Evolutionary conservation across 2,329 filamentous ascomycete species (phyloP), one percentile per base, ranked within the genome.

Genomic region (Claviceps capensis): DNA sequence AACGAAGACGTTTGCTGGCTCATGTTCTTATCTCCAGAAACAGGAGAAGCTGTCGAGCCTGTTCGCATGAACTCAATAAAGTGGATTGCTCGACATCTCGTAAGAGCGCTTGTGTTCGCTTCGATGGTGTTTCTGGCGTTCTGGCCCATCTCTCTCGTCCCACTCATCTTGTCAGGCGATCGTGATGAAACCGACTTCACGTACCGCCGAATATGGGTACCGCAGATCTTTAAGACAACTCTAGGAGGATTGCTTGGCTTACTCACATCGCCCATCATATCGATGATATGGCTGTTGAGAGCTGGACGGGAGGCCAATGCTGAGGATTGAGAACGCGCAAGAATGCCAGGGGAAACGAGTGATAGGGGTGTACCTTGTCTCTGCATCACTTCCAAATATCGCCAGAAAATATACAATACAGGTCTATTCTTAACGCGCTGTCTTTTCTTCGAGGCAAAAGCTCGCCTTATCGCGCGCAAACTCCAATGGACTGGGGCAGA

Each of bases 161-260:
- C 74, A 23, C 57, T 78, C 54, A 67, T 64, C 2, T 52, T 65
- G 0, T 52, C 69, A 0, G 74, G 74, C 4, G 58, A 55, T 17
- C 62, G 54, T 41, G 52, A 59, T 14, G 66, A 63, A 8, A 63
- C 66, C 41, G 76, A 78, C 56, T 77, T 68, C 62, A 65, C 64
- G 9, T 78, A 68, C 49, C 46, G 61, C 19, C 58, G 61, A 16
- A 60, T 60, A 38, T 78, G 74, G 74, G 62, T 65, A 51, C 75
- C 74, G 8, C 64, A 74, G 56, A 57, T 73, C 34, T 78, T 76
- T 64, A 78, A 78, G 64, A 61, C 69, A 11, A 59, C 76, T 14
- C 66, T 74, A 38, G 75, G 74, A 13, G 74, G 67, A 6, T 54
- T 72, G 42, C 62, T 77, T 30, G 72, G 69, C 6, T 55, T 76